Base-by-base conservation (phyloP, 768 basidiomycete genomes). In the Candolleomyces aberdarensis region DNA sequence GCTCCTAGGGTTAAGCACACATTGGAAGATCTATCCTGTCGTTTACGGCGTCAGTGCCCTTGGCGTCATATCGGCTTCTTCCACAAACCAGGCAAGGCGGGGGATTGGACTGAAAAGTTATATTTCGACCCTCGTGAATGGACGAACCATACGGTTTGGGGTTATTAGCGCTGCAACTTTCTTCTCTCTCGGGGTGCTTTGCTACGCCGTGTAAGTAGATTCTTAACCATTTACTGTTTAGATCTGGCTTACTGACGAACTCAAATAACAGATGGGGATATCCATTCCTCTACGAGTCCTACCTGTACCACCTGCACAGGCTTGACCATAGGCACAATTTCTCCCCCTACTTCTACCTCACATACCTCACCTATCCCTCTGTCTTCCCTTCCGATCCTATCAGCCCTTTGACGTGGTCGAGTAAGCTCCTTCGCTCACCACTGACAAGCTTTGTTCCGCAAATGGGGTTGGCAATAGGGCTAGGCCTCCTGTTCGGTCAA, bases 301-400 rank as follows among this genome's bases (percentile, higher is more conserved):
- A 94, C 72, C 79, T 98, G 14, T 98, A 98, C 71, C 97, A 98
- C 66, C 76, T 93, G 10, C 85, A 88, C 64, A 85, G 97, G 19
- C 85, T 92, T 19, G 97, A 99, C 74, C 96, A 98, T 67, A 89
- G 96, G 58, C 97, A 98, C 74, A 99, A 99, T 72, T 98, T 99
- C 75, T 95, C 96, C 6, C 92, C 94, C 0, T 97, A 98, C 76
- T 98, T 97, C 75, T 98, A 98, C 71, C 86, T 90, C 39, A 94
- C 90, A 43, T 98, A 98, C 72, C 85, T 98, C 58, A 88, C 87
- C 0, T 90, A 95, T 67, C 89, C 92, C 3, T 60, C 73, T 2
- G 57, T 66, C 19, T 55, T 36, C 1, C 53, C 36, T 8, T 67
- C 66, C 50, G 49, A 69, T 40, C 20, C 48, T 13, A n/a, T 65